A percentile compares a stretch with the other conserved stretches of the same genome.
These are phyloP conservation scores for Cordyceps sp. DNA, from an alignment of 2,329 filamentous ascomycete species.

Conservation along the genomic window DNA sequence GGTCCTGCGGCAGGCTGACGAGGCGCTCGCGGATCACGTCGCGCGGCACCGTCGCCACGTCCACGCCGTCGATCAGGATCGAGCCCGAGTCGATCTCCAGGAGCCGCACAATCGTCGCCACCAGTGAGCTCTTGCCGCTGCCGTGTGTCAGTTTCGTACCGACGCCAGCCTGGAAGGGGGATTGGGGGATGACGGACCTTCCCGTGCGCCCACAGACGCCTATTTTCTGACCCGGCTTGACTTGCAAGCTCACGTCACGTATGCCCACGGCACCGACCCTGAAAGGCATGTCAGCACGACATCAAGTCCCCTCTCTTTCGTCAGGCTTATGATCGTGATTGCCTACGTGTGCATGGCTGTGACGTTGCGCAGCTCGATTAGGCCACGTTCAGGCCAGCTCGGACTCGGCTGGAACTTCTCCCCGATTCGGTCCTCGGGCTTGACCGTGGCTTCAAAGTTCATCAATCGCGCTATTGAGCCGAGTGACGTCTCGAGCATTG, in stretches of 20 bases:
- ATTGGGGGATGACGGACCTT: constrained; percentile 5
- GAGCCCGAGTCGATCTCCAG: constrained; percentile 4
- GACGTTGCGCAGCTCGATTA: constrained; percentile 1
- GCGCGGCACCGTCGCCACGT: constrained; percentile 4
- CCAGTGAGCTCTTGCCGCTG: constrained; percentile 9
- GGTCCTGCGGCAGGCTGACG: constrained; percentile 6
- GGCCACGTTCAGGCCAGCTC: constrained; percentile 1
- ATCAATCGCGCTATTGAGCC: constrained; percentile 3
- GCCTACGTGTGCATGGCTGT: constrained; percentile 1
- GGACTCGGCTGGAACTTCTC: neutral
- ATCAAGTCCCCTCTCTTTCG: neutral
- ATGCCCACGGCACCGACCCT: constrained; percentile 1
- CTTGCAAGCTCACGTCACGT: constrained; percentile 2
- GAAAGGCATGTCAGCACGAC: neutral
- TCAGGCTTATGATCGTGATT: neutral
- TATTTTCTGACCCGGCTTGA: constrained; percentile 8
- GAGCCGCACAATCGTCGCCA: constrained; percentile 6
- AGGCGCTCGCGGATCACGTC: constrained; percentile 6
- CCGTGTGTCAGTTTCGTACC: neutral
- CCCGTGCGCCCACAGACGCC: constrained; percentile 19
- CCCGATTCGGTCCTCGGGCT: constrained; percentile 1
- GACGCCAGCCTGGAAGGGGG: too few relatives aligned
- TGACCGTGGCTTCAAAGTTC: constrained; percentile 2
- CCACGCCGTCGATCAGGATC: constrained; percentile 5
- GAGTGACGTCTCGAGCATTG: constrained; percentile 5